Evolutionary conservation across 2,329 filamentous ascomycete species (phyloP).

Genomic region (Cladosporium sp.): DNA sequence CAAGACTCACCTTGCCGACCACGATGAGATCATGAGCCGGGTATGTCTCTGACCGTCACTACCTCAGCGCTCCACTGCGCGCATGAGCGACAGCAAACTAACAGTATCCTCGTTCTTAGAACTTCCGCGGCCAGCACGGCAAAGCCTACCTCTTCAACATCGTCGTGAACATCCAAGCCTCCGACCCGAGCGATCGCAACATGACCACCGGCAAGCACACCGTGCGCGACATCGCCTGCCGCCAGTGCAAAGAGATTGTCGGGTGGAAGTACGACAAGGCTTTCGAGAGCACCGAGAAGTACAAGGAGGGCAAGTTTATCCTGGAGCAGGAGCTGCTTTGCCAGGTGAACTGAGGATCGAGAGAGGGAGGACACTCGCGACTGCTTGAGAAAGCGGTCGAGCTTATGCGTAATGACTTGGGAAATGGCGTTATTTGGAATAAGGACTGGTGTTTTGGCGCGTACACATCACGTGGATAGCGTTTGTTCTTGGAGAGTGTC

Average conservation of each 20-base stretch:
- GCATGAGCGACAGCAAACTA: constrained; percentile 11
- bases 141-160: constrained; percentile 95
- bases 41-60: constrained; percentile 53
- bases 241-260: constrained; percentile 86
- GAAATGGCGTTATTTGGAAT: no score
- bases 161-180: constrained; percentile 84
- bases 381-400: no score
- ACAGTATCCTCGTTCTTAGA: constrained; percentile 50
- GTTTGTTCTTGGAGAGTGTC: no score
- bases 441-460: no score
- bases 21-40: constrained; percentile 92
- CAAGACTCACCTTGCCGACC: constrained; percentile 92
- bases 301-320: constrained; percentile 99
- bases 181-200: constrained; percentile 85
- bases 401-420: no score
- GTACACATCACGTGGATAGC: no score
- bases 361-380: no score
- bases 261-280: constrained; percentile 99
- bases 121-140: constrained; percentile 96
- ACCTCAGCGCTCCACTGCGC: constrained; percentile 1
- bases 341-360: constrained; percentile 57
- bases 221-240: constrained; percentile 87
- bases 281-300: constrained; percentile 87
- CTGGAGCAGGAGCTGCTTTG: constrained; percentile 87
- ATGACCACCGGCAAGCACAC: constrained; percentile 97